Evolutionary conservation across 352 stramenopile species (phyloP), one percentile per base, ranked within the genome.

Genomic region (Phytophthora citricola): DNA sequence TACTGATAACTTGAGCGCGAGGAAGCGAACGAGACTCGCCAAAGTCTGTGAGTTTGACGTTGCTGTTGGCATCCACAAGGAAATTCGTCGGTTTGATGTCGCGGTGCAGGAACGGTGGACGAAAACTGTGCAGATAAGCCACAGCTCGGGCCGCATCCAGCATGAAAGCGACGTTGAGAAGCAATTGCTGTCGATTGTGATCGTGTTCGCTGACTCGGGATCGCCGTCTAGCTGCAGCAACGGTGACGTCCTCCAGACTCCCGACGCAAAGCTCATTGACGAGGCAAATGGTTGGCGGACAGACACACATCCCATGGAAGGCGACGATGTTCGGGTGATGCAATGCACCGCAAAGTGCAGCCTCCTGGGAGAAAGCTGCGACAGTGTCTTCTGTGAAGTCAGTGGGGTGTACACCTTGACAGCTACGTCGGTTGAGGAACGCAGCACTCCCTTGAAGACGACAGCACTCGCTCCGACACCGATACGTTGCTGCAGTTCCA

Each of bases 11-110:
- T 14, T 77, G 70, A 1, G 54, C 63, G 10, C 79, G 73, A 40
- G 75, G 78, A 10, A 85, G 64, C 24, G 75, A 76, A 1, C 82
- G 74, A 7, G 82, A 89, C 53, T 91, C 82, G n/a, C 83, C 83
- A 60, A 92, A 92, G 52, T 92, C 81, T 2, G 83, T 90, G 29
- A 91, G 68, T 41, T 90, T 92, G 65, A 90, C 78, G 3, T 49
- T 84, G 40, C 63, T 71, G 27, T 89, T 67, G 1, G 58, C 58
- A 66, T 90, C 81, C 11, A 94, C 73, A 1, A 93, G 67, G 54
- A 93, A 93, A 66, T 92, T 94, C 29, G 65, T 71, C 0, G 85
- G 83, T 29, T 92, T 92, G 59, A 94, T 90, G 58, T 93, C 85
- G 5, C 85, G 83, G 38, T 93, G 85, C 11, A 94, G 52, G 65